phyloP scores from a whole-genome alignment of 163 green algal species.

The Trebouxiophyceae sp. region DNA sequence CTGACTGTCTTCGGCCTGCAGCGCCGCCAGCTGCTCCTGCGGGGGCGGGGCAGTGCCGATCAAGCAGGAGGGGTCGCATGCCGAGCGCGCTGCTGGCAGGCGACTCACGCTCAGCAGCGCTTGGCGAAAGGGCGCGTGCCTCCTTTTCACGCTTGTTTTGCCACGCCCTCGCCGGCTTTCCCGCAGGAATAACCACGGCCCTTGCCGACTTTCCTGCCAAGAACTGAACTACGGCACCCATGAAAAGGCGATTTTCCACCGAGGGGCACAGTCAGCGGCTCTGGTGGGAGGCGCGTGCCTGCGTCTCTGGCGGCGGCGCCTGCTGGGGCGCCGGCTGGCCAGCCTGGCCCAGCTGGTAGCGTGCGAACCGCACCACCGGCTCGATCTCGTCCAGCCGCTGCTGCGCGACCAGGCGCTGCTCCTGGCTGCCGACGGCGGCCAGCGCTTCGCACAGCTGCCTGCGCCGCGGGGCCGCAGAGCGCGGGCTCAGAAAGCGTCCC shows the following conservation, averaged over 20 bases:
- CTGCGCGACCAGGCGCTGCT: conserved; percentile 47
- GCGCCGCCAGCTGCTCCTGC: neutral
- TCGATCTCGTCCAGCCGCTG: conserved; percentile 70
- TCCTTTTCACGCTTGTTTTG: too few relatives aligned
- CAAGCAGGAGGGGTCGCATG: neutral
- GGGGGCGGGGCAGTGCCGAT: neutral
- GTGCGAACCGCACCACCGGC: conserved; percentile 56
- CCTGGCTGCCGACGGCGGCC: conserved; percentile 48
- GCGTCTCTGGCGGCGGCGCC: neutral
- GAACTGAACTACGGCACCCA: too few relatives aligned
- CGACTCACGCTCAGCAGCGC: neutral
- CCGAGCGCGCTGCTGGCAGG: neutral
- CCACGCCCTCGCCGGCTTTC: too few relatives aligned
- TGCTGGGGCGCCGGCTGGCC: conserved; percentile 14
- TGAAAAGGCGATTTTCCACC: too few relatives aligned
- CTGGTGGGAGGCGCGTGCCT: conserved; percentile 16
- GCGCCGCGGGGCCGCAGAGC: too few relatives aligned
- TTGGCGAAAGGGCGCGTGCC: too few relatives aligned
- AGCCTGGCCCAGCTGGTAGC: conserved; percentile 53
- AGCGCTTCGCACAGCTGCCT: conserved; percentile 38
- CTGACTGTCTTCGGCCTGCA: too few relatives aligned
- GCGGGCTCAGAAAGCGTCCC: too few relatives aligned
- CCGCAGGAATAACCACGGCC: neutral
- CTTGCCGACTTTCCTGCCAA: too few relatives aligned
- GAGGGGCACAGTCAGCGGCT: conserved; percentile 1